These are phyloP conservation scores for Parafenestella ontariensis DNA, from an alignment of 2,329 filamentous ascomycete genomes.

Conservation along the genomic window DNA sequence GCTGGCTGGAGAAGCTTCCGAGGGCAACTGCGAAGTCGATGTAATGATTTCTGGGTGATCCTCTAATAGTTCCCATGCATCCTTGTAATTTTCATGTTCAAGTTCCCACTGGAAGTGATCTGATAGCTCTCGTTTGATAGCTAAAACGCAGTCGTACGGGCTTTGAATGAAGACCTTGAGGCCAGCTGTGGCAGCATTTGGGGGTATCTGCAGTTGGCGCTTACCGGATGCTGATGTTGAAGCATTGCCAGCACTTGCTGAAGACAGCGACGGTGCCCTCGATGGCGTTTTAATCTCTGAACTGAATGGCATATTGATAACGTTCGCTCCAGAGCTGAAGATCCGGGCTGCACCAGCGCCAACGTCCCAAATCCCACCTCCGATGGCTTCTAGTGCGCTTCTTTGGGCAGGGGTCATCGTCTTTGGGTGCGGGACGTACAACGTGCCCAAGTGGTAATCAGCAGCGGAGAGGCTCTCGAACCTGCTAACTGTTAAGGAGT, in stretches of 20 bases:
- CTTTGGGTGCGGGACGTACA: slow-evolving; percentile 76
- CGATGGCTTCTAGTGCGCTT: slow-evolving; percentile 78
- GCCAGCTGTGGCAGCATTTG: slow-evolving; percentile 61
- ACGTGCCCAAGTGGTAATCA: slow-evolving; percentile 87
- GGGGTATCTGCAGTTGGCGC: slow-evolving; percentile 49
- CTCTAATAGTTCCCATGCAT: slow-evolving; percentile 88
- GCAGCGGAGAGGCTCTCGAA: slow-evolving; percentile 85
- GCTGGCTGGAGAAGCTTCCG: slow-evolving; percentile 49
- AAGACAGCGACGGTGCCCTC: slow-evolving; percentile 40
- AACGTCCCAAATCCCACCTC: slow-evolving; percentile 85
- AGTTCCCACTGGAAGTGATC: slow-evolving; percentile 89
- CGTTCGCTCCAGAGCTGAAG: slow-evolving; percentile 85
- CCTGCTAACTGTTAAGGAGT: slow-evolving; percentile 83
- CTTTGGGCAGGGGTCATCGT: slow-evolving; percentile 68
- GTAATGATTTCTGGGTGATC: slow-evolving; percentile 78
- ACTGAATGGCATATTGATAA: slow-evolving; percentile 58
- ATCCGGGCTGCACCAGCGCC: slow-evolving; percentile 86
- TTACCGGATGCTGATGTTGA: slow-evolving; percentile 28
- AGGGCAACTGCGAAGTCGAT: slow-evolving; percentile 46
- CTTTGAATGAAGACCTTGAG: slow-evolving; percentile 93
- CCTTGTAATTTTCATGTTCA: slow-evolving; percentile 79
- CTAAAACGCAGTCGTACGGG: slow-evolving; percentile 94
- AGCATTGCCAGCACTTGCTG: slow-evolving; percentile 41
- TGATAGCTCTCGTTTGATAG: slow-evolving; percentile 82
- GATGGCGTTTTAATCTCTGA: slow-evolving; percentile 44